A percentile compares a stretch with the other conserved stretches of the same genome.
phyloP scores from a whole-genome alignment of 2,329 filamentous ascomycete genomes.

The Fusarium sp. region DNA sequence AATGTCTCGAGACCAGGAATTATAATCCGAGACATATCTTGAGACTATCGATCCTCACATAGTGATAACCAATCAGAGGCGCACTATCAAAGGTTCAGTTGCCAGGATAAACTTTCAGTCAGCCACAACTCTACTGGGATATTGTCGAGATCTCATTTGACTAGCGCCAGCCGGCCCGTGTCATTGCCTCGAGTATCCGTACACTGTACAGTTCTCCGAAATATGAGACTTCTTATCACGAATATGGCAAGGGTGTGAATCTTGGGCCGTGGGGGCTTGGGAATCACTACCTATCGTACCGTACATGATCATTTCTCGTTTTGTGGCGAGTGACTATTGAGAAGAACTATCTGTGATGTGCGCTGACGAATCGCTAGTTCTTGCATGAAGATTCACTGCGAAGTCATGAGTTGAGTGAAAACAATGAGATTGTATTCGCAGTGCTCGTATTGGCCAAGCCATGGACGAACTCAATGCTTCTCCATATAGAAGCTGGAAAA shows the following conservation, averaged over 20 bases:
- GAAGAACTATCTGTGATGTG: not conserved
- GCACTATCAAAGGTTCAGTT: not conserved
- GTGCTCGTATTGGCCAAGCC: not conserved
- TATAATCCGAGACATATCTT: not conserved
- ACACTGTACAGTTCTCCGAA: not conserved
- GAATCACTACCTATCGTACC: not conserved
- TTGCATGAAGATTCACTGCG: not conserved
- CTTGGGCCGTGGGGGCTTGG: not conserved
- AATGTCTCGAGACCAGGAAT: not conserved
- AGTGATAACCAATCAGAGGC: constrained; percentile 10
- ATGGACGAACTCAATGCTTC: not conserved
- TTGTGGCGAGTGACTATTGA: not conserved
- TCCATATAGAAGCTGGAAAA: not conserved
- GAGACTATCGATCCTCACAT: not conserved
- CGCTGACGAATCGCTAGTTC: not conserved
- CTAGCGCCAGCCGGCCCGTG: constrained; percentile 6
- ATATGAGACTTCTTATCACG: not conserved
- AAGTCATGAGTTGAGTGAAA: too few species aligned
- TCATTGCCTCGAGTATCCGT: not conserved
- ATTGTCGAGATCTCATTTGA: constrained; percentile 1
- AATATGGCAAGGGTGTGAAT: not conserved
- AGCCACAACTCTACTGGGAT: constrained; percentile 14
- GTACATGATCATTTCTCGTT: not conserved
- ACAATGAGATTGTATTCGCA: not conserved
- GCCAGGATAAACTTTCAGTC: constrained; percentile 13